These are phyloP conservation scores for Triangularia verruculosa DNA, from an alignment of 2,329 filamentous ascomycete genomes.

Conservation along the genomic window DNA sequence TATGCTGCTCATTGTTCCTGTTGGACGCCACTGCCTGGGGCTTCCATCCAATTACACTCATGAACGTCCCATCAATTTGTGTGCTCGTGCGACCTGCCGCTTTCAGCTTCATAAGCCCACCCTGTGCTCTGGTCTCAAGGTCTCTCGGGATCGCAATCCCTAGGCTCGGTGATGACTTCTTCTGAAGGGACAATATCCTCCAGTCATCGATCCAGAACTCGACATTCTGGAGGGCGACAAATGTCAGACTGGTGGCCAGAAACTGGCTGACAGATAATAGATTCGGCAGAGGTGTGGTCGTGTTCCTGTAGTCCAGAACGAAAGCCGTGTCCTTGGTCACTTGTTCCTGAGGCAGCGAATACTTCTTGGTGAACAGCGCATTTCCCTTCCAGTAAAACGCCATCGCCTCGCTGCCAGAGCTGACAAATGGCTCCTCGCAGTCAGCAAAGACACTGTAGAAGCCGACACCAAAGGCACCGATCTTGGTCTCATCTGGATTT, in stretches of 20 bases:
- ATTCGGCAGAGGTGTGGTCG: constrained; percentile 80
- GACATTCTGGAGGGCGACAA: constrained; percentile 83
- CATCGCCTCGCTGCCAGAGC: constrained; percentile 89
- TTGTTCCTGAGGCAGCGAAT: constrained; percentile 67
- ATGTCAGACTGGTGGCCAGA: constrained; percentile 89
- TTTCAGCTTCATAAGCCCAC: constrained; percentile 82
- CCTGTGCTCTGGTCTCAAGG: constrained; percentile 77
- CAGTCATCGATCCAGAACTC: constrained; percentile 90
- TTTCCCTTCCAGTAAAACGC: constrained; percentile 99
- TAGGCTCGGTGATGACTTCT: constrained; percentile 78
- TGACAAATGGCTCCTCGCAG: constrained; percentile 96
- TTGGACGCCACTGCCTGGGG: constrained; percentile 44
- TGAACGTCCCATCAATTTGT: constrained; percentile 87
- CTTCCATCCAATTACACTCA: constrained; percentile 86
- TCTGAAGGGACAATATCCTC: constrained; percentile 72
- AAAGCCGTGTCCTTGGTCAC: constrained; percentile 78
- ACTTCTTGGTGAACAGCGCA: constrained; percentile 85
- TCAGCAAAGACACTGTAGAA: constrained; percentile 99
- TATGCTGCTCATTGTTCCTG: constrained; percentile 48
- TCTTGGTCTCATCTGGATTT: constrained; percentile 98
- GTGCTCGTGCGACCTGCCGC: constrained; percentile 81
- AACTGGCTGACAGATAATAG: constrained; percentile 87
- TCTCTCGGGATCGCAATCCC: constrained; percentile 72
- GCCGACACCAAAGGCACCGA: constrained; percentile 95
- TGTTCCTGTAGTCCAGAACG: constrained; percentile 88